phyloP scores from a whole-genome alignment of 2,329 filamentous ascomycete species.

The Penicillium hordei region DNA sequence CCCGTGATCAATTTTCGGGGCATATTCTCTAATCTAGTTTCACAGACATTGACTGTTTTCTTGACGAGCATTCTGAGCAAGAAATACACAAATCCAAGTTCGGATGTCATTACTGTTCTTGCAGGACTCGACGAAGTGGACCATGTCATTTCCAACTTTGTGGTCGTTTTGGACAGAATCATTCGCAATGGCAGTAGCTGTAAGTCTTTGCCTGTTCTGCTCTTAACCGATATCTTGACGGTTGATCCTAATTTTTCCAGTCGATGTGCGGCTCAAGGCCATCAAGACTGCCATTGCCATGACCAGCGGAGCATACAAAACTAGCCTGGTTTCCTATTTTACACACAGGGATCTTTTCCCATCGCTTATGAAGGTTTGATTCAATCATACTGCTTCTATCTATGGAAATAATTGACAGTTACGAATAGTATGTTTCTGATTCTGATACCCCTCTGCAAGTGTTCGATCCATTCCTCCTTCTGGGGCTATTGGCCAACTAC shows the following conservation, averaged over 20 bases:
- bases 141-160: conserved; percentile 82
- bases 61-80: conserved; percentile 79
- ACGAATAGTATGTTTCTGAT: conserved; percentile 74
- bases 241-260: conserved; percentile 44
- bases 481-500: conserved; percentile 91
- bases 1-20: not conserved
- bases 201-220: conserved; percentile 46
- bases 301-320: conserved; percentile 92
- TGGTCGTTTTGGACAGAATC: conserved; percentile 74
- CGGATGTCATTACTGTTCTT: conserved; percentile 87
- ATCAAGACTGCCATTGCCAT: conserved; percentile 79
- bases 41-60: conserved; percentile 83
- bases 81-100: conserved; percentile 91
- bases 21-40: conserved; percentile 44
- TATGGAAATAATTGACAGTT: not conserved
- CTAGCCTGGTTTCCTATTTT: conserved; percentile 89
- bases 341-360: conserved; percentile 93
- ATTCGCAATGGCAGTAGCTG: conserved; percentile 73
- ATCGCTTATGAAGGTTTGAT: conserved; percentile 80
- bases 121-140: conserved; percentile 89
- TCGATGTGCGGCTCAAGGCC: conserved; percentile 74
- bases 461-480: conserved; percentile 74
- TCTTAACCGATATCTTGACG: too few species aligned
- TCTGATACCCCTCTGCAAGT: conserved; percentile 63
- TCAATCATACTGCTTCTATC: conserved; percentile 10